Conservation (phyloP, 768 basidiomycete genomes). For the Russula abietina region DNA sequence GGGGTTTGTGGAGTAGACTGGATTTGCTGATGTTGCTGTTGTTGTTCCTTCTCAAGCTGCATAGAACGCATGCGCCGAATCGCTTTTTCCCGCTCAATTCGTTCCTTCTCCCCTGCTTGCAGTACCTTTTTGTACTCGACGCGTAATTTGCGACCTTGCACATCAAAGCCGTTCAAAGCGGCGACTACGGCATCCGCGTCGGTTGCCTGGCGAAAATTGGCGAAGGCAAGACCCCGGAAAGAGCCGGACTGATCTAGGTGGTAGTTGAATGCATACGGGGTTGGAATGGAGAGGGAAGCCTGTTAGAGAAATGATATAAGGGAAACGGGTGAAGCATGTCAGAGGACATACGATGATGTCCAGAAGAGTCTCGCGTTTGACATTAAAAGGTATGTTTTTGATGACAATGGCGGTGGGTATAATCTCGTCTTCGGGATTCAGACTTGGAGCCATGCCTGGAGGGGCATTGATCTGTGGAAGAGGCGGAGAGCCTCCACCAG, state of each 20-base stretch:
- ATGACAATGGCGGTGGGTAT: constrained; percentile 99
- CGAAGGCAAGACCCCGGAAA: constrained; percentile 96
- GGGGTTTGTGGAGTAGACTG: constrained; percentile 16
- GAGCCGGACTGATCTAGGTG: constrained; percentile 94
- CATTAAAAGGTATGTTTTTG: constrained; percentile 99
- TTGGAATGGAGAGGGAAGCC: constrained; percentile 89
- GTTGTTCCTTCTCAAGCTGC: constrained; percentile 81
- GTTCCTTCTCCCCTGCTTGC: constrained; percentile 98
- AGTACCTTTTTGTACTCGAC: constrained; percentile 99
- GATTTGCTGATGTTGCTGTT: constrained; percentile 37
- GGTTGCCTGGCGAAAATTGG: constrained; percentile 86
- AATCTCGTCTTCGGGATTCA: constrained; percentile 74
- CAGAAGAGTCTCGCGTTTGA: constrained; percentile 92
- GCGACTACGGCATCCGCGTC: constrained; percentile 96
- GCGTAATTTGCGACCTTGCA: constrained; percentile 93
- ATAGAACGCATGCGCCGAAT: constrained; percentile 96
- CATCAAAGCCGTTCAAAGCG: constrained; percentile 93
- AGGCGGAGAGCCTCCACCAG: constrained; percentile 78
- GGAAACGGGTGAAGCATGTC: background rate
- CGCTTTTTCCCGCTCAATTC: constrained; percentile 97
- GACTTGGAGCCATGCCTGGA: constrained; percentile 44
- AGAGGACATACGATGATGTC: constrained; percentile 80
- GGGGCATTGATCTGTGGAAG: constrained; percentile 38
- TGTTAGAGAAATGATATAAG: constrained; percentile 31
- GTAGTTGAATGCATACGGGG: constrained; percentile 99